Base-by-base conservation (phyloP, 1,139 yeast species). In the Casaregolazyma suthepensis region DNA sequence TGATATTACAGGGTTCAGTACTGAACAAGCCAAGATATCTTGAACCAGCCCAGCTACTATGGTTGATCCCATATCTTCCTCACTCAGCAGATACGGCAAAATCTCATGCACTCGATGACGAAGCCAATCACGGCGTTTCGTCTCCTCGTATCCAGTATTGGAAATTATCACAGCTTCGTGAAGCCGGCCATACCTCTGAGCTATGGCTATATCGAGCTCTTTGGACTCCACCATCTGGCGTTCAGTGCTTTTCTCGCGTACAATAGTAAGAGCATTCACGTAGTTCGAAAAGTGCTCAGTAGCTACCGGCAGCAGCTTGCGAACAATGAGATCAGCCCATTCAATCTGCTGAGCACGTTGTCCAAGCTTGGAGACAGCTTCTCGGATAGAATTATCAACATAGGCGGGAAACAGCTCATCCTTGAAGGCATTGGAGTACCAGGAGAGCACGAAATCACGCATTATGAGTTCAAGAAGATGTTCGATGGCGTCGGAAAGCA, bases 271-370 rank as follows among this genome's bases (percentile, higher is more conserved):
- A 0, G 95, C 88, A 5, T 66, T 63, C 1, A 77, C 70, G 63
- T 77, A 87, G 10, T 74, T 72, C 6, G 73, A 70, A 56, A 85
- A 78, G 65, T 90, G 96, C 17, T 78, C 81, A 1, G 87, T 83
- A 1, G 89, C 22, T 0, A 83, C 63, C 0, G 96, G 96, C 4
- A 87, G 55, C 0, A 87, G 51, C 48, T 76, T 77, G 17, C 81
- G 70, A 0, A 87, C 83, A 2, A 86, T 57, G 37, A 88, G 63
- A 47, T 76, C 77, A 0, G 90, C 76, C 51, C 80, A 70, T 62
- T 88, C 89, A 1, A 82, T 59, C 0, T 64, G 59, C 1, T 60
- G 63, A 1, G 84, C 58, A 43, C 85, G 69, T 1, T 56, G 56
- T 20, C 76, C 75, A 5, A 88, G 57, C 18, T 69, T 68, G 6